These are phyloP conservation scores for Oidiodendron maius DNA, from an alignment of 495 filamentous ascomycete genomes.

Conservation along the genomic window DNA sequence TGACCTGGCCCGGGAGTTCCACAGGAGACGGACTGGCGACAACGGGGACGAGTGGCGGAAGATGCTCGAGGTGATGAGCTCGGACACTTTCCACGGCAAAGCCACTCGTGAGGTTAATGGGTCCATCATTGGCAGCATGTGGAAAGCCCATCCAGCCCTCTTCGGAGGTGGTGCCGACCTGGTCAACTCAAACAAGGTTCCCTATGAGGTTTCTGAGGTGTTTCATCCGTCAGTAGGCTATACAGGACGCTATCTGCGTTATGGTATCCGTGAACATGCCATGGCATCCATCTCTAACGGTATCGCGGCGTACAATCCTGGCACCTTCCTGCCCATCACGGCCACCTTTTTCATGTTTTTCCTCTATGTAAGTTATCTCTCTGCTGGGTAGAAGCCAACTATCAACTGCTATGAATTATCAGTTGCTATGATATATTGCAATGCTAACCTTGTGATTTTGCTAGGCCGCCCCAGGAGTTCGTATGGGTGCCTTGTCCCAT, in stretches of 20 bases:
- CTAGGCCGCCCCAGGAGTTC: constrained; percentile 48
- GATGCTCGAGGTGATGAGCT: constrained; percentile 1
- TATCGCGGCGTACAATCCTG: constrained; percentile 42
- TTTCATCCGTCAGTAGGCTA: constrained; percentile 25
- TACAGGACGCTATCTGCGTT: constrained; percentile 47
- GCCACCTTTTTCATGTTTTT: constrained; percentile 60
- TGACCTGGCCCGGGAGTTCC: constrained; percentile 33
- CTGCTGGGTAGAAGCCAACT: not conserved
- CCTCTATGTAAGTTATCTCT: constrained; percentile 29
- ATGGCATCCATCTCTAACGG: constrained; percentile 50
- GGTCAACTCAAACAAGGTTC: constrained; percentile 46
- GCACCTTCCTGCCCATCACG: constrained; percentile 47
- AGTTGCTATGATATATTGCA: not conserved
- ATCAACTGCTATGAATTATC: too few relatives aligned
- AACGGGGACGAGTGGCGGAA: not conserved
- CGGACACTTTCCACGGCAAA: constrained; percentile 27
- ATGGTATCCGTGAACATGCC: constrained; percentile 47
- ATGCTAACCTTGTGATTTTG: not conserved
- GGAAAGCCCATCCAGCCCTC: constrained; percentile 37
- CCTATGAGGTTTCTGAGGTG: constrained; percentile 47
- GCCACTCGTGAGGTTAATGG: constrained; percentile 43
- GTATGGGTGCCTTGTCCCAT: constrained; percentile 52
- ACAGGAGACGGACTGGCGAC: not conserved
- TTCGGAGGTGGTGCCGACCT: constrained; percentile 57
- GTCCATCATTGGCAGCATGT: constrained; percentile 45